phyloP scores from a whole-genome alignment of 148 eudicot genomes.

The Silene latifolia region DNA sequence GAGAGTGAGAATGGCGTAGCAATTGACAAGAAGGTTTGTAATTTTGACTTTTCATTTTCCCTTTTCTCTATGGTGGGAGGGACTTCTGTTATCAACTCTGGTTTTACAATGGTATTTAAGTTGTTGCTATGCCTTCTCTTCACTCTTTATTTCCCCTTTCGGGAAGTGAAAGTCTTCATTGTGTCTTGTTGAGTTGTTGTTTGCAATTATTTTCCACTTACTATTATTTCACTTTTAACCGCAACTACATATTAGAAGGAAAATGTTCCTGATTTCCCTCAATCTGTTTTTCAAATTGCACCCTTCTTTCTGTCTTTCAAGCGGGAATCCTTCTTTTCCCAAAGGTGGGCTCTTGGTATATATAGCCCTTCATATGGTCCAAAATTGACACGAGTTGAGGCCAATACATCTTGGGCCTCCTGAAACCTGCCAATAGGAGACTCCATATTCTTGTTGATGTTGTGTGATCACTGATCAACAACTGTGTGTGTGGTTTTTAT shows the following conservation, averaged over 20 bases:
- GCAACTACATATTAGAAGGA: background rate
- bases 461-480: background rate
- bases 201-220: background rate
- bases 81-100: background rate
- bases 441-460: background rate
- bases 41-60: background rate
- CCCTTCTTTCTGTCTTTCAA: background rate
- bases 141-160: background rate
- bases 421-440: background rate
- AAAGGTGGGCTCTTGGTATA: background rate
- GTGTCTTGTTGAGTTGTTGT: background rate
- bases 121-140: background rate
- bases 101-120: background rate
- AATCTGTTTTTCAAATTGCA: background rate
- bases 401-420: background rate
- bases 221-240: background rate
- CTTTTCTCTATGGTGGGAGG: background rate
- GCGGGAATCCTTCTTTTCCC: background rate
- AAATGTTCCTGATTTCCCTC: background rate
- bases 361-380: background rate
- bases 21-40: slow-evolving; percentile 50
- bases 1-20: slow-evolving; percentile 43
- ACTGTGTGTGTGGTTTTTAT: background rate
- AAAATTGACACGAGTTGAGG: background rate
- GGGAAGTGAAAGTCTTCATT: background rate